Conservation (phyloP, 176 grass and related monocot species). For the Carex cristatella region DNA sequence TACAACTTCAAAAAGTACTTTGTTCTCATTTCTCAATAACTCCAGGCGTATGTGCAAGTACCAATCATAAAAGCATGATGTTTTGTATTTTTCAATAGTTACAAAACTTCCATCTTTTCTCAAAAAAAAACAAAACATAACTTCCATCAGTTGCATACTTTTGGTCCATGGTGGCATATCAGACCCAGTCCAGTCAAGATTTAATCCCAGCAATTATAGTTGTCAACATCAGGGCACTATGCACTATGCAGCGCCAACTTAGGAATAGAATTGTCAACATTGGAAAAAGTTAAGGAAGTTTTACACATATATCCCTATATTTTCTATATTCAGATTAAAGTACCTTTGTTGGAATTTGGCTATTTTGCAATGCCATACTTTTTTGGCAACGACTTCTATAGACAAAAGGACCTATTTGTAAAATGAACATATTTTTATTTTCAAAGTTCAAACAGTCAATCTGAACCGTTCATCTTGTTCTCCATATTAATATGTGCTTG, state of each 20-base stretch:
- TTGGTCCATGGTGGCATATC: background rate
- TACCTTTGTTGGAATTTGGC: background rate
- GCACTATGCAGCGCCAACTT: background rate
- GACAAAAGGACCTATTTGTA: no score
- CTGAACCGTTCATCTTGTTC: no score
- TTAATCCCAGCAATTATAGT: background rate
- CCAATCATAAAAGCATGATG: background rate
- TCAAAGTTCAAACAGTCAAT: no score
- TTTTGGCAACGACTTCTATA: no score
- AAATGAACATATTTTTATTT: no score
- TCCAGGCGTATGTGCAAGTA: background rate
- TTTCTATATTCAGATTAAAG: background rate
- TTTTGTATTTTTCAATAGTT: background rate
- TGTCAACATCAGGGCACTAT: conserved; percentile 1
- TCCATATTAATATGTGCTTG: no score
- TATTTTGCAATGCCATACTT: background rate
- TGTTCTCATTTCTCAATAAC: no score
- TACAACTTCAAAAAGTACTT: no score
- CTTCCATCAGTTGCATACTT: background rate
- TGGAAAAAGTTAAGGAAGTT: background rate
- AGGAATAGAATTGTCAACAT: conserved; percentile 8
- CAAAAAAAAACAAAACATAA: no score
- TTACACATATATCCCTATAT: background rate
- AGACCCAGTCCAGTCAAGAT: background rate
- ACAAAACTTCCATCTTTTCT: background rate